phyloP scores from a whole-genome alignment of 768 basidiomycete species.

The Phylloporus scabripes region DNA sequence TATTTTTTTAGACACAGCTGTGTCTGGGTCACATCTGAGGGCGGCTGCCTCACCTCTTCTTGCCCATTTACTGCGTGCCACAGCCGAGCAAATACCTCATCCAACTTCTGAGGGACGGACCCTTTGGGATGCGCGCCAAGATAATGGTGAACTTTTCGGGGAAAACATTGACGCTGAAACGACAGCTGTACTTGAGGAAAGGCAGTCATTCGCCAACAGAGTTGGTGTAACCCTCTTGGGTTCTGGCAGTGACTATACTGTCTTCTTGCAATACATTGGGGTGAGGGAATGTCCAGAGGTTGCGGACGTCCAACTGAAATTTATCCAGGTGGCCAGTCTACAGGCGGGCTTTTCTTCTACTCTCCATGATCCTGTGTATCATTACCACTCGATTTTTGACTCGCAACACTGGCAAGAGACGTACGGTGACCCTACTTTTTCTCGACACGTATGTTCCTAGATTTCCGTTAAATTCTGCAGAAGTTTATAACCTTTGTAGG shows the following conservation, averaged over 20 bases:
- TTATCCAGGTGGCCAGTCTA: constrained; percentile 30
- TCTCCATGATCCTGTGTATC: constrained; percentile 59
- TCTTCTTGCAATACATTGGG: constrained; percentile 80
- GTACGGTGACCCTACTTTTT: constrained; percentile 73
- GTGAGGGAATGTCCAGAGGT: constrained; percentile 31
- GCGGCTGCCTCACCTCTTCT: constrained; percentile 76
- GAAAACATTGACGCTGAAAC: constrained; percentile 28
- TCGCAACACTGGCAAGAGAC: constrained; percentile 65
- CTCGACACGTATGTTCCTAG: constrained; percentile 52
- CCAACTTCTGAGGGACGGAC: constrained; percentile 59
- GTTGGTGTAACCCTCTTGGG: constrained; percentile 59
- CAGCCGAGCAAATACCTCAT: constrained; percentile 69
- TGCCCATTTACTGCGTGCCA: constrained; percentile 62
- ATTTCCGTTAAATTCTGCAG: not conserved
- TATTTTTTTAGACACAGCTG: constrained; percentile 44
- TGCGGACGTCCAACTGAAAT: constrained; percentile 1
- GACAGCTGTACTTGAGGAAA: constrained; percentile 22
- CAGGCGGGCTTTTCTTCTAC: constrained; percentile 29
- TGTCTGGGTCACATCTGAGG: constrained; percentile 45
- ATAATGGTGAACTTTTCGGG: constrained; percentile 41
- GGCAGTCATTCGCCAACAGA: constrained; percentile 24
- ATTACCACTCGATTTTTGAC: constrained; percentile 76
- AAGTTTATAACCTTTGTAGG: constrained; percentile 32
- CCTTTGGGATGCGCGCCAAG: constrained; percentile 73
- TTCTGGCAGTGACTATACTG: constrained; percentile 87